A percentile compares a stretch with the other conserved stretches of the same genome.
phyloP scores from a whole-genome alignment of 306 rosid genomes.

The Corylus americana region DNA sequence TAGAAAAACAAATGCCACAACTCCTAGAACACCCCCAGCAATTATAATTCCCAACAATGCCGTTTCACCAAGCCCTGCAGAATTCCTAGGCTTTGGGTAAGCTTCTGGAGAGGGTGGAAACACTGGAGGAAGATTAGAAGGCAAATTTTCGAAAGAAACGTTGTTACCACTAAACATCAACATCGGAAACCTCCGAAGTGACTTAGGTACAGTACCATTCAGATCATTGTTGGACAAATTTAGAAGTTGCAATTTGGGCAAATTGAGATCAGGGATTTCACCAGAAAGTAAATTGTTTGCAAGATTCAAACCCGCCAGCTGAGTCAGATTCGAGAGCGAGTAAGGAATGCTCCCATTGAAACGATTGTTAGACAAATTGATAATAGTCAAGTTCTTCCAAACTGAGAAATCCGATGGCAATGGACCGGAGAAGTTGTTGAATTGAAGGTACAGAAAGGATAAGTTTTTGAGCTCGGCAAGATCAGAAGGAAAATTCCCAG shows the following conservation, averaged over 20 bases:
- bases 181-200: conserved; percentile 61
- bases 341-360: conserved; percentile 65
- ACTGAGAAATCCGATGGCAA: conserved; percentile 65
- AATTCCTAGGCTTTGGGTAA: conserved; percentile 32
- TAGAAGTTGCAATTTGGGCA: conserved; percentile 43
- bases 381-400: conserved; percentile 67
- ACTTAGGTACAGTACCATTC: conserved; percentile 61
- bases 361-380: conserved; percentile 60
- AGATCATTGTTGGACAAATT: conserved; percentile 57
- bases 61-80: conserved; percentile 51
- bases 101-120: conserved; percentile 34
- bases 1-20: conserved; percentile 51
- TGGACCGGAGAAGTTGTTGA: conserved; percentile 70
- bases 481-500: conserved; percentile 67
- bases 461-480: conserved; percentile 58
- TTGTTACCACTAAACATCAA: conserved; percentile 65
- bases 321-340: conserved; percentile 61
- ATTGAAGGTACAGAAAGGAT: conserved; percentile 75
- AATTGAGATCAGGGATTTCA: conserved; percentile 55
- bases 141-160: conserved; percentile 38
- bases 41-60: conserved; percentile 54
- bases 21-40: conserved; percentile 54
- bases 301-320: conserved; percentile 58
- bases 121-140: conserved; percentile 41
- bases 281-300: conserved; percentile 75